These are phyloP conservation scores for Solanum phureja DNA, from an alignment of 257 asterid species.

Conservation along the genomic window DNA sequence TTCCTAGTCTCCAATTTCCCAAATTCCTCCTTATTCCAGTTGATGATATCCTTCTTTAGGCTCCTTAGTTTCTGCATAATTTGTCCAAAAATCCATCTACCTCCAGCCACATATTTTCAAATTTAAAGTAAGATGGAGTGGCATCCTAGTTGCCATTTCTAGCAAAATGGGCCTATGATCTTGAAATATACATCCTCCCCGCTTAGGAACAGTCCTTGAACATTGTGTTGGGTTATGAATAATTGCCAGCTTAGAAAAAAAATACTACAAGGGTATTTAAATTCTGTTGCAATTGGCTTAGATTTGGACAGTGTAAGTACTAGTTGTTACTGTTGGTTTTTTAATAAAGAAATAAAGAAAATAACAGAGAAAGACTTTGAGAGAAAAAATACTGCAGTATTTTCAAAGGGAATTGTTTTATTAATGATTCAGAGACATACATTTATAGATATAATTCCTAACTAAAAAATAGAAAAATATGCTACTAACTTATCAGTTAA, in stretches of 20 bases:
- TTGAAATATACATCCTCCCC: neutral
- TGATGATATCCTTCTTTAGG: neutral
- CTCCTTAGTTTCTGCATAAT: neutral
- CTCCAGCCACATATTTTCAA: neutral
- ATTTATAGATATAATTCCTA: no score
- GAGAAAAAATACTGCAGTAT: no score
- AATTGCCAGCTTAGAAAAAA: neutral
- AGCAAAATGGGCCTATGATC: neutral
- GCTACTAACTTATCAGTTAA: no score
- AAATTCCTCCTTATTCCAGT: neutral
- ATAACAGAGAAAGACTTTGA: no score
- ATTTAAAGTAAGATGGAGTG: neutral
- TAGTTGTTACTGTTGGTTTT: neutral
- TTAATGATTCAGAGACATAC: no score
- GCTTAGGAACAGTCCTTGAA: neutral
- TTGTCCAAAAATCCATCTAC: neutral
- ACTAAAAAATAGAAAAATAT: no score
- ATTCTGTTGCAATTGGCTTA: neutral
- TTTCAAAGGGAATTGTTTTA: no score
- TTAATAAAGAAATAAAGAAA: no score
- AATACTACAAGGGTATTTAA: neutral
- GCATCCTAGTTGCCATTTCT: neutral
- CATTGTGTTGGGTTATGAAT: neutral
- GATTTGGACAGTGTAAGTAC: neutral
- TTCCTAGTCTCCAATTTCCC: neutral